phyloP scores from a whole-genome alignment of 2,329 filamentous ascomycete genomes.

The Ophiostoma tasmaniense region DNA sequence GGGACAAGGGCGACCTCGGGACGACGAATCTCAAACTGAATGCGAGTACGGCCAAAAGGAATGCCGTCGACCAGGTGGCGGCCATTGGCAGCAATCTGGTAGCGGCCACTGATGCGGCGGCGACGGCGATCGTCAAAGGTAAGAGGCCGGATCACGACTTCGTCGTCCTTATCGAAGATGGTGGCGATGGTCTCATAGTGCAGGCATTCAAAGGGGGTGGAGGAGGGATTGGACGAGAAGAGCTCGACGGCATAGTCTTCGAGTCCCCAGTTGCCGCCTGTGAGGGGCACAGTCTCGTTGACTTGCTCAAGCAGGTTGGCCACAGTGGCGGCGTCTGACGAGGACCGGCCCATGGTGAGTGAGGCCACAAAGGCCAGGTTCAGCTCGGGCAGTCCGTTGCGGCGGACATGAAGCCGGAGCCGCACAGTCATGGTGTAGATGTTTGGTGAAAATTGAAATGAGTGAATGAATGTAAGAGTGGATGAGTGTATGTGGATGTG shows the following conservation, averaged over 20 bases:
- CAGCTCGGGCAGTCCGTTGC: conserved; percentile 64
- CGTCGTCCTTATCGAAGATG: conserved; percentile 73
- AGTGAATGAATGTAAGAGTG: background rate
- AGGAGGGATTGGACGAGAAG: conserved; percentile 28
- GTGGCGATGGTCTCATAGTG: conserved; percentile 68
- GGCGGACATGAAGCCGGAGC: conserved; percentile 62
- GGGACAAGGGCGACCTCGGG: background rate
- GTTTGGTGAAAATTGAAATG: background rate
- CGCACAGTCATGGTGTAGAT: conserved; percentile 34
- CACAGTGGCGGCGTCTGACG: conserved; percentile 56
- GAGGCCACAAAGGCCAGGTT: conserved; percentile 62
- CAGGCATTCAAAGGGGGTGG: conserved; percentile 67
- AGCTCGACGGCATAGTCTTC: conserved; percentile 87
- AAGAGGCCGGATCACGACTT: conserved; percentile 50
- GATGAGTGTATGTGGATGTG: background rate
- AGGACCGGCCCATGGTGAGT: background rate
- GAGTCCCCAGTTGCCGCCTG: conserved; percentile 72
- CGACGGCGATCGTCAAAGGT: conserved; percentile 60
- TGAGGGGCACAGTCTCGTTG: conserved; percentile 72
- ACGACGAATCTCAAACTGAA: background rate
- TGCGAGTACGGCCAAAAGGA: conserved; percentile 63
- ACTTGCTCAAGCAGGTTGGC: conserved; percentile 68
- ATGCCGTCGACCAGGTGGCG: conserved; percentile 78
- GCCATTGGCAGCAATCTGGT: conserved; percentile 72
- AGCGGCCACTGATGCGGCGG: conserved; percentile 64